Base-by-base conservation (phyloP, 208 protist genomes). In the Trypanosomatidae sp. region DNA sequence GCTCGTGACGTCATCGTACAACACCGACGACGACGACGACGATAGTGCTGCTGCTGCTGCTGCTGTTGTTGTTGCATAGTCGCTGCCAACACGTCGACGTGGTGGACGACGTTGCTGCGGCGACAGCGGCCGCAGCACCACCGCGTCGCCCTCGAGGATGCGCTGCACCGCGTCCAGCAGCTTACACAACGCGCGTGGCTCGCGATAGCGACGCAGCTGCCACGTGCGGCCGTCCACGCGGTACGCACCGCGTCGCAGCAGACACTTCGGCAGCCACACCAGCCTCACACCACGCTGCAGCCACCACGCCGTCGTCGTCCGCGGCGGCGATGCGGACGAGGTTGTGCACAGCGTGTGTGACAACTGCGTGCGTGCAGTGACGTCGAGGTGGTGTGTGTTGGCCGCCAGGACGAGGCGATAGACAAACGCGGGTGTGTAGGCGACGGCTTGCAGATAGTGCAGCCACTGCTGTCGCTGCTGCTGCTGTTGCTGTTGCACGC, bases 251-350 rank as follows among this genome's bases (percentile, higher is more conserved):
- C 75, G 74, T 23, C 86, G 64, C 45, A 83, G 50, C 6, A 92
- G 49, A 45, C 75, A 67, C 52, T 92, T 92, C 19, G 76, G 66
- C 19, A 84, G 72, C n/a, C n/a, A n/a, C n/a, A n/a, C n/a, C n/a
- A n/a, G n/a, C n/a, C n/a, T n/a, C n/a, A n/a, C n/a, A n/a, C 55
- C 77, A 61, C 63, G 86, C 88, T 6, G 88, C 55, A 6, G 70
- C 69, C 11, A 70, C 66, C 1, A 71, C 86, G 19, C 56, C 48
- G 35, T 70, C 61, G 30, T 88, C 72, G 1, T 84, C 66, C 19
- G 76, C 68, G 24, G 72, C 71, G 3, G 83, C 67, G 52, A 88
- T 81, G 40, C 83, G 83, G 43, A 92, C 88, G 19, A 78, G 69
- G 10, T 57, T 74, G 13, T 67, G 49, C 2, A 71, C 72, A 16